A percentile compares a stretch with the other conserved stretches of the same genome.
These are phyloP conservation scores for Pinus tabuliformis DNA, from an alignment of 75 land plant genomes.

Conservation along the genomic window DNA sequence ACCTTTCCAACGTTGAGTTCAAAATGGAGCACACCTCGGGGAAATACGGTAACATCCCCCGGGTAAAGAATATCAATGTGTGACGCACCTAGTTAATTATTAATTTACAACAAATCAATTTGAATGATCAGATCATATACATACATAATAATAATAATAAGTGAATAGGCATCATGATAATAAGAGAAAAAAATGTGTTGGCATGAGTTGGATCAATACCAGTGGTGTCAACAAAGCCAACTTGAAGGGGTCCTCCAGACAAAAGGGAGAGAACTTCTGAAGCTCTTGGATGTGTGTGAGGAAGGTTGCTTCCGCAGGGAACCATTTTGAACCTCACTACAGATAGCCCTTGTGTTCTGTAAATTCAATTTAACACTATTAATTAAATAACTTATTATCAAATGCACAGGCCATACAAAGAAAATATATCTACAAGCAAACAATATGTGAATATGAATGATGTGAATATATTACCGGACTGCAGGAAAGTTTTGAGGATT, in stretches of 20 bases:
- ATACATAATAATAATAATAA: no score
- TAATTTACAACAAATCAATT: no score
- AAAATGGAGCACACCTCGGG: conserved; percentile 19
- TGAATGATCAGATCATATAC: no score
- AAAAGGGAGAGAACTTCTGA: background rate
- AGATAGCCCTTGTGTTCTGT: background rate
- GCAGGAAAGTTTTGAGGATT: no score
- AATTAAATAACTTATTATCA: no score
- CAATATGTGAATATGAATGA: no score
- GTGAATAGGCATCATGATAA: no score
- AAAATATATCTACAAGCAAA: no score
- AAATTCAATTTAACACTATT: background rate
- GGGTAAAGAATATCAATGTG: conserved; percentile 16
- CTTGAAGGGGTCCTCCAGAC: conserved; percentile 1
- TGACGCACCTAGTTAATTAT: background rate
- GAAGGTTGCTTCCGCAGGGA: background rate
- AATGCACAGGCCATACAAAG: no score
- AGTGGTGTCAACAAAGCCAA: conserved; percentile 23
- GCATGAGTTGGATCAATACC: conserved; percentile 2
- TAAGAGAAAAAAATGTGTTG: no score
- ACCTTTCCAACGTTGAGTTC: conserved; percentile 18
- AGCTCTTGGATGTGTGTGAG: background rate
- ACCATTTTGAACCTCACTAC: background rate
- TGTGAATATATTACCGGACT: no score
- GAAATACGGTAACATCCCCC: conserved; percentile 26